Percentiles rank a stretch among this genome's conserved stretches.
Conservation (phyloP, 1,284 basidiomycete genomes). For the Papiliotrema flavescens region DNA sequence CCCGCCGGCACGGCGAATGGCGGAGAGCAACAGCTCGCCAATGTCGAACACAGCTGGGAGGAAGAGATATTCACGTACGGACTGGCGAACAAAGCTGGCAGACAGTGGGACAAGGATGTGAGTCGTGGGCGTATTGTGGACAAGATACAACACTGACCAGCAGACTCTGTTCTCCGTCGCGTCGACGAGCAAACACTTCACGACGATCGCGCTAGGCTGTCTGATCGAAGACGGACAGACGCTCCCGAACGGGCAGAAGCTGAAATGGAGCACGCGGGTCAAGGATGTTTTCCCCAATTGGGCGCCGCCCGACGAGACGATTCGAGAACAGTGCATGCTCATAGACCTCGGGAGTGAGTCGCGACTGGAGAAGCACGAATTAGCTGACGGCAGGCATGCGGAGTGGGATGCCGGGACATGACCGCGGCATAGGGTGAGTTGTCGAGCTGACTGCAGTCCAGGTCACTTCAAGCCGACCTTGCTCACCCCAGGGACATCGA, state of each 20-base stretch:
- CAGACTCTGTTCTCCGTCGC: constrained; percentile 49
- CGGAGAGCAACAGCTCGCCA: neutral
- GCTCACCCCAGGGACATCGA: neutral
- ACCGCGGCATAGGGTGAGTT: constrained; percentile 21
- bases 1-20: too few species aligned
- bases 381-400: constrained; percentile 5
- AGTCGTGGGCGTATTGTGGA: neutral
- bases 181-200: constrained; percentile 54
- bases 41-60: neutral
- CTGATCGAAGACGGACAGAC: constrained; percentile 49
- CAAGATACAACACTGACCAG: neutral
- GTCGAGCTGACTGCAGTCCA: too few species aligned
- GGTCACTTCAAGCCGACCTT: neutral
- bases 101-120: neutral
- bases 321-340: constrained; percentile 45
- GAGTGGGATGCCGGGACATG: constrained; percentile 24
- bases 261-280: constrained; percentile 51
- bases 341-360: constrained; percentile 43
- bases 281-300: constrained; percentile 50
- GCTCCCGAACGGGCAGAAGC: constrained; percentile 40
- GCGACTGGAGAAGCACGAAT: neutral
- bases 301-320: constrained; percentile 48
- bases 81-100: neutral
- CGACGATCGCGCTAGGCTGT: constrained; percentile 47
- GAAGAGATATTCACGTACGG: neutral